Evolutionary conservation across 768 basidiomycete genomes (phyloP).

Genomic region (Gelatoporia subvermispora): DNA sequence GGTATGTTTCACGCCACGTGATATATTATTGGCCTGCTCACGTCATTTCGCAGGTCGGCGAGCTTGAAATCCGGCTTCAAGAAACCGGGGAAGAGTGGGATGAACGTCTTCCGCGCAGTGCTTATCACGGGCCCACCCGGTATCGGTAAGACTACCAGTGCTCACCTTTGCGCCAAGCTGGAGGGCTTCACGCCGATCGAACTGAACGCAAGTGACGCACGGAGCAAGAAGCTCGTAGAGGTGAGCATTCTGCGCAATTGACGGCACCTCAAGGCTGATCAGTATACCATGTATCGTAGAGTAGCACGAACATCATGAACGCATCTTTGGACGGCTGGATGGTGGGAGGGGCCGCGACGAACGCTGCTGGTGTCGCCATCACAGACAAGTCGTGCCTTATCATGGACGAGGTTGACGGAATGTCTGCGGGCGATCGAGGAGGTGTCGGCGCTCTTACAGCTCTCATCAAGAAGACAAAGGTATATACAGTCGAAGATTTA

Average conservation of each 20-base stretch:
- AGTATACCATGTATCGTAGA: constrained; percentile 38
- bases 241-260: constrained; percentile 30
- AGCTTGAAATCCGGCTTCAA: constrained; percentile 78
- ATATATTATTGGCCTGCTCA: not conserved
- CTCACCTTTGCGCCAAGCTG: constrained; percentile 87
- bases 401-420: constrained; percentile 99
- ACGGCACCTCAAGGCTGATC: not conserved
- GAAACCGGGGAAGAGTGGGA: constrained; percentile 88
- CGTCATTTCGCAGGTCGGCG: constrained; percentile 49
- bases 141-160: constrained; percentile 96
- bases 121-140: constrained; percentile 93
- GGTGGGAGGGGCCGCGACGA: constrained; percentile 49
- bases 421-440: constrained; percentile 96
- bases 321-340: constrained; percentile 85
- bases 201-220: constrained; percentile 90
- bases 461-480: constrained; percentile 90
- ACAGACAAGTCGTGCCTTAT: constrained; percentile 84
- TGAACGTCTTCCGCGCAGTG: constrained; percentile 83
- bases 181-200: constrained; percentile 92
- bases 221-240: constrained; percentile 97
- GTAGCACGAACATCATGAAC: constrained; percentile 86
- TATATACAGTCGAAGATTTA: constrained; percentile 25
- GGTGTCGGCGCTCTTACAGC: constrained; percentile 92
- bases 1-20: constrained; percentile 43
- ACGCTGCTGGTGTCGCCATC: constrained; percentile 66